Conservation (phyloP, 176 grass and related monocot genomes). For the Echinochloa phyllopogon region DNA sequence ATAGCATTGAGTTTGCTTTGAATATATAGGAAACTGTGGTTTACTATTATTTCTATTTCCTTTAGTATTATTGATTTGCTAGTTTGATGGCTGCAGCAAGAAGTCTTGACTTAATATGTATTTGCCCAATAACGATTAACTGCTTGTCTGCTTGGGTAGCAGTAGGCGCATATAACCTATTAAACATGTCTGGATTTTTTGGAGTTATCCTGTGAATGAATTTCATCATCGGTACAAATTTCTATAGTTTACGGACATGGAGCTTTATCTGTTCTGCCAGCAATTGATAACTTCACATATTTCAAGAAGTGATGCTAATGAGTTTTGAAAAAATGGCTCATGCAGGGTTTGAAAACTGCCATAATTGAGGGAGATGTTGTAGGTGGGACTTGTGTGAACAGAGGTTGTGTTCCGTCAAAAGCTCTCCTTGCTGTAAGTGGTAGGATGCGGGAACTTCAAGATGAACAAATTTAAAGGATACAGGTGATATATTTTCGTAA, state of each 20-base stretch:
- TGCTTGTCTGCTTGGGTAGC: neutral
- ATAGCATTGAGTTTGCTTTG: neutral
- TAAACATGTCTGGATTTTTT: conserved; percentile 4
- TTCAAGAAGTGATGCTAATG: neutral
- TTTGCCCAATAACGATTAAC: neutral
- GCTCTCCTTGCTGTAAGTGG: conserved; percentile 97
- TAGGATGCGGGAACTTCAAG: conserved; percentile 86
- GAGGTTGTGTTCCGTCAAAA: conserved; percentile 93
- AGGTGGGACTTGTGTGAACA: conserved; percentile 92
- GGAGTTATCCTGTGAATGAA: neutral
- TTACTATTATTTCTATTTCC: neutral
- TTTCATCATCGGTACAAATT: neutral
- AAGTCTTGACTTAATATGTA: conserved; percentile 1
- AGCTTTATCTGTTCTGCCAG: neutral
- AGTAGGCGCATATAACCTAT: neutral
- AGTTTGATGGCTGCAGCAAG: neutral
- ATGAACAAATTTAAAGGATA: too few relatives aligned
- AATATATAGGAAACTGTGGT: neutral
- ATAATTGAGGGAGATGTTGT: conserved; percentile 96
- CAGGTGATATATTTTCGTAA: conserved; percentile 54
- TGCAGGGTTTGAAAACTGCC: conserved; percentile 89
- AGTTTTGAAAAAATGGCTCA: conserved; percentile 12
- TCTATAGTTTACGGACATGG: neutral
- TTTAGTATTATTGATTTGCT: conserved; percentile 12
- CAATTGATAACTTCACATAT: conserved; percentile 29